Evolutionary conservation across 495 filamentous ascomycete genomes (phyloP), one percentile per base, ranked within the genome.

Genomic region (Annulohypoxylon maeteangense): DNA sequence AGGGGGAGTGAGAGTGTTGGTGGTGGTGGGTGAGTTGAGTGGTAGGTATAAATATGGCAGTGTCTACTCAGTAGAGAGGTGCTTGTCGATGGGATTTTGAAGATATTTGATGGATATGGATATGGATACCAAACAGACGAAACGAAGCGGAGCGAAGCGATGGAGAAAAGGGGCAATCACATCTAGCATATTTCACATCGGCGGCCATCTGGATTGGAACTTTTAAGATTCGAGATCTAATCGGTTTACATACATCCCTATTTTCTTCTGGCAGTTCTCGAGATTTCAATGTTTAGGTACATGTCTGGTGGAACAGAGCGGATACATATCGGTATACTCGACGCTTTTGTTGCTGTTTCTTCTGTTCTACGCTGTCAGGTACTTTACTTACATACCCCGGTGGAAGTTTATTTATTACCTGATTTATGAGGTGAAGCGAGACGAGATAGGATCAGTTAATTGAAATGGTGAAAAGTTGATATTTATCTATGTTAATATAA

Each of bases 271-370:
- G 25, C 23, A 23, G 47, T 27, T 29, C 31, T 51, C 2, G 25
- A 29, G 3, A 25, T 12, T 50, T 31, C 27, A 29, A 18, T 8
- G 14, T 18, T 18, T 25, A n/a, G n/a, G n/a, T 7, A 48, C 7
- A 53, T 29, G 25, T n/a, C 48, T 12, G 25, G 48, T 25, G 40
- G 65, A 38, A 29, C 32, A 31, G 48, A 54, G 36, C 22, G 48
- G 62, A 64, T 45, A 65, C 47, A 42, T 27, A n/a, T 44, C 20
- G 40, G 40, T 44, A 44, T 44, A 16, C n/a, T 44, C n/a, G 18
- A 18, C 40, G n/a, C 40, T 44, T 44, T 44, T 18, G n/a, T 44
- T 18, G n/a, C 16, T 44, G 40, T 44, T 20, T 18, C 16, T 44
- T 44, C 40, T 40, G 36, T 44, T 44, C 40, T 44, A 20, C 7